Evolutionary conservation across 805 yeast genomes (phyloP), one percentile per base, ranked within the genome.

Genomic region (Pichia eremophila): DNA sequence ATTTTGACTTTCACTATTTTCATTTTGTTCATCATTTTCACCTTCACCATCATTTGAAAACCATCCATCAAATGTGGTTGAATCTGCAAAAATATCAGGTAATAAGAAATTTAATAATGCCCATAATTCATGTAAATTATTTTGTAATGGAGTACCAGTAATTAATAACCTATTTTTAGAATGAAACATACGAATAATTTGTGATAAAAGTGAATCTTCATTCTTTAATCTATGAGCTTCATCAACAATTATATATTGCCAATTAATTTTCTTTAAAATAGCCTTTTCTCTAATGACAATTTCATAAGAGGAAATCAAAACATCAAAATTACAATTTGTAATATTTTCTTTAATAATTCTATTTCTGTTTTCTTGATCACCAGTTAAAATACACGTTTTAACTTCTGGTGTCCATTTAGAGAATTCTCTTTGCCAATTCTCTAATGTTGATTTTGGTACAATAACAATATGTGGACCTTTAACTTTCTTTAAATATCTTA

Each of bases 211-310:
- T 2, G 83, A 75, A 57, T 81, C 85, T 57, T 85, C 93, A 60
- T 85, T 85, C 57, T 85, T 85, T 54, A 85, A 79, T 67, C 93
- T 71, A 61, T 85, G 95, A 4, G 91, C 93, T 65, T 85, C 95
- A 64, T 85, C 95, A 51, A 85, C 81, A 19, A 84, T 71, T 44
- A 85, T 79, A 59, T 85, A 85, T 58, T 81, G 79, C 91, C 93
- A 85, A 49, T 72, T 74, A 54, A 85, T 76, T 59, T 83, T 85
- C 49, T 64, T 73, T 57, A 85, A 74, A 2, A 79, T 65, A 0
- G 88, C 65, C 59, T 85, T 85, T 61, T 85, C 93, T 56, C 79
- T 74, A 46, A 85, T 84, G 28, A 85, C 85, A 51, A 84, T 83
- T 61, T 85, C 93, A 59, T 81, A 85, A 5, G 90, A 82, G 0